Base-by-base conservation (phyloP, 2,329 filamentous ascomycete species). In the Fusarium tuaranense region DNA sequence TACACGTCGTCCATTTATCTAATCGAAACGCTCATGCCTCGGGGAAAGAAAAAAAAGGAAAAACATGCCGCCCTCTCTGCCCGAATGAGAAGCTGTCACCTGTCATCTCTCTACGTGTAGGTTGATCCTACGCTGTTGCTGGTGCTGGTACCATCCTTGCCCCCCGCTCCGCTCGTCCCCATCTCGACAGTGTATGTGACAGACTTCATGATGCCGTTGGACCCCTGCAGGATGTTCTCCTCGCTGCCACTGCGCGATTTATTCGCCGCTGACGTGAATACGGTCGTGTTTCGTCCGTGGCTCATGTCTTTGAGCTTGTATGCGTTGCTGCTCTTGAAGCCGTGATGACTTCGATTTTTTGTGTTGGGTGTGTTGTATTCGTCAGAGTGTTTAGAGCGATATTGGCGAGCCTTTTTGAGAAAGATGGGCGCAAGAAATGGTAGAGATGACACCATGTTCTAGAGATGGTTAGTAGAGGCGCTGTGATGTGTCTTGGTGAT, bases 371-470 rank as follows among this genome's bases (percentile, higher is more conserved):
- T 82, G n/a, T 72, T 36, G 69, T 78, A 79, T 30, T 76, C 76
- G 59, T 77, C 78, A 1, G 82, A 81, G 59, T 81, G 79, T 64
- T 85, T 86, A 67, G 77, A 82, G 22, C 82, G 81, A 73, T 86
- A 87, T 38, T 84, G 78, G 58, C 79, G 84, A 13, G 84, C 85
- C 69, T 85, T 86, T 30, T 79, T 82, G 51, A 86, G 70, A 71
- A 82, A 86, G 4, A 86, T 80, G 0, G 85, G 85, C 0, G 85
- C 84, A 0, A 87, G 80, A 77, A 86, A 86, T 0, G 85, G 85
- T 2, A 87, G 81, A 1, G 84, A 86, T 0, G 85, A 87, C 8
- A 86, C 85, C 73, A 87, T 84, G 73, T 86, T 87, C 85, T 86
- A 63, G 0, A 12, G 2, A 9, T 27, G 3, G 18, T 20, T 5